Evolutionary conservation across 495 filamentous ascomycete genomes (phyloP).

Genomic region (Hyaloscypha bicolor): DNA sequence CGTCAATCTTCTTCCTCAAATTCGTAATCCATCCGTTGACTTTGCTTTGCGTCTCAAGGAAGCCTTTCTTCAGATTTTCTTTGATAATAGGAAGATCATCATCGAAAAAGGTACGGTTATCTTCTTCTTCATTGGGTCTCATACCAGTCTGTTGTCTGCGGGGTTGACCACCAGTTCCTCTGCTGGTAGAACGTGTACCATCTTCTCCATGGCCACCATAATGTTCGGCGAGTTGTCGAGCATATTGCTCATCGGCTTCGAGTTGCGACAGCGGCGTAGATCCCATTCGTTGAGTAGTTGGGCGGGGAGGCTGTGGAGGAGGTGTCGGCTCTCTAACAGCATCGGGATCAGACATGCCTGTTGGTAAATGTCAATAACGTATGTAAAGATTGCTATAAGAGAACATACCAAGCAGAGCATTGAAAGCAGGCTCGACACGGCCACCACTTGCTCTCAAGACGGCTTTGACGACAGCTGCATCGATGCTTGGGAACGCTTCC

Average conservation of each 20-base stretch:
- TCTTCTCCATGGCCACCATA: constrained; percentile 66
- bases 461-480: constrained; percentile 80
- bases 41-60: constrained; percentile 88
- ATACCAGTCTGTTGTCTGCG: constrained; percentile 49
- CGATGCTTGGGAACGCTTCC: constrained; percentile 90
- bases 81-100: constrained; percentile 94
- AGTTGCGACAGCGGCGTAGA: constrained; percentile 74
- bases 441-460: constrained; percentile 85
- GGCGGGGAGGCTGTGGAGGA: constrained; percentile 73
- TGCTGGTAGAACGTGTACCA: constrained; percentile 50
- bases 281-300: constrained; percentile 42
- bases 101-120: constrained; percentile 88
- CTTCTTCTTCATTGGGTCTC: constrained; percentile 55
- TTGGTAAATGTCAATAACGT: constrained; percentile 27
- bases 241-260: constrained; percentile 90
- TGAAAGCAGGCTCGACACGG: constrained; percentile 91
- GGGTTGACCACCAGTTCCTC: constrained; percentile 42
- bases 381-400: not conserved
- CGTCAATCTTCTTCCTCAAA: constrained; percentile 88
- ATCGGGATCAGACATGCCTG: constrained; percentile 93
- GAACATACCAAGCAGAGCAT: constrained; percentile 79
- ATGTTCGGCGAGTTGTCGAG: constrained; percentile 89
- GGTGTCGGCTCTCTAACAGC: constrained; percentile 64
- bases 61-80: constrained; percentile 92
- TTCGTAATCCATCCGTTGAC: constrained; percentile 92